Percentiles rank a stretch among this genome's conserved stretches.
phyloP scores from a whole-genome alignment of 805 yeast genomes.

The Candida fluviatilis region DNA sequence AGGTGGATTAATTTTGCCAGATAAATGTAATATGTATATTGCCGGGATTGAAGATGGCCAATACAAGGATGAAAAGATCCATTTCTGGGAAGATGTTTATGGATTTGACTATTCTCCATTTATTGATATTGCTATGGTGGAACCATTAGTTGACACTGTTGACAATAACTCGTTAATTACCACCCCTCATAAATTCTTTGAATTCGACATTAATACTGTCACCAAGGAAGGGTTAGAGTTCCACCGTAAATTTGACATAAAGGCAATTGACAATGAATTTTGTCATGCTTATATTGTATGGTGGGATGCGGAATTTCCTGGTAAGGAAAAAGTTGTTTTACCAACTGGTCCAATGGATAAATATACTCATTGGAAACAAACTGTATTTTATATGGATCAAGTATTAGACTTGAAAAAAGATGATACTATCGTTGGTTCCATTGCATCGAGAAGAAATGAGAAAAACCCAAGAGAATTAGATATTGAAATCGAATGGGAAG shows the following conservation, averaged over 20 bases:
- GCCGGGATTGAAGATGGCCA: conserved; percentile 93
- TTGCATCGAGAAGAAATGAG: conserved; percentile 73
- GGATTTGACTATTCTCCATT: conserved; percentile 96
- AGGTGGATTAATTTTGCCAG: conserved; percentile 93
- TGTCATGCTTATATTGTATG: conserved; percentile 90
- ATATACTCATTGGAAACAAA: conserved; percentile 99
- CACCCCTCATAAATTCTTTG: conserved; percentile 65
- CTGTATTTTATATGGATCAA: conserved; percentile 84
- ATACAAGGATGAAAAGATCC: conserved; percentile 86
- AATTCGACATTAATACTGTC: conserved; percentile 87
- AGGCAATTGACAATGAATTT: conserved; percentile 72
- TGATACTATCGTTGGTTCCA: conserved; percentile 66
- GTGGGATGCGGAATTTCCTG: conserved; percentile 92
- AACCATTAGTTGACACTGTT: conserved; percentile 95
- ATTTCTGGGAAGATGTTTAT: conserved; percentile 94
- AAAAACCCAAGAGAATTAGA: conserved; percentile 88
- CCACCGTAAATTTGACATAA: conserved; percentile 61
- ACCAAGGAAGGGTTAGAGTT: conserved; percentile 79
- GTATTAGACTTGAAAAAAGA: conserved; percentile 74
- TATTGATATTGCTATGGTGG: conserved; percentile 78
- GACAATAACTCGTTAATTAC: conserved; percentile 71
- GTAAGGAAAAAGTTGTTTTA: conserved; percentile 61
- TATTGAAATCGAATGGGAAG: conserved; percentile 62
- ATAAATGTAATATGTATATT: conserved; percentile 81
- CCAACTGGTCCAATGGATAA: conserved; percentile 93